Conservation (phyloP, 2,329 filamentous ascomycete species). For the Colletotrichum lini region DNA sequence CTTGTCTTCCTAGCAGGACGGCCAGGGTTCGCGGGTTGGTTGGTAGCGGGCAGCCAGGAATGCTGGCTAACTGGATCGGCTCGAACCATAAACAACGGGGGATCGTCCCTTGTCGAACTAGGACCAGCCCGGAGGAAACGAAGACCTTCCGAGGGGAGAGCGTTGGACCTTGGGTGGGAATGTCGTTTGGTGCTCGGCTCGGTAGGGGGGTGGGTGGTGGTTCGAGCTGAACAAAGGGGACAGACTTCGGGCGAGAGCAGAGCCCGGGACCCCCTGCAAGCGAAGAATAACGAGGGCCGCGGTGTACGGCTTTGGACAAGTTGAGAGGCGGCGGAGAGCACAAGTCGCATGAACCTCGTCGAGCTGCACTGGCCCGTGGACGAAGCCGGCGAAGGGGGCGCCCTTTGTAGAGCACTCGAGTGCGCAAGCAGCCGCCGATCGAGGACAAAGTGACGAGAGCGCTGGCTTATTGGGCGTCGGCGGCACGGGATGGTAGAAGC, state of each 20-base stretch:
- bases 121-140: constrained; percentile 13
- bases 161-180: constrained; percentile 1
- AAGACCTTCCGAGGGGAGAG: constrained; percentile 10
- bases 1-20: constrained; percentile 23
- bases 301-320: constrained; percentile 8
- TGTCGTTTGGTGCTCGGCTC: neutral
- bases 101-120: neutral
- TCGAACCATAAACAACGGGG: constrained; percentile 15
- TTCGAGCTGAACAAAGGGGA: constrained; percentile 32
- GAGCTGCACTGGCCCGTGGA: constrained; percentile 7
- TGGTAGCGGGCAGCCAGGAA: constrained; percentile 21
- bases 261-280: constrained; percentile 38
- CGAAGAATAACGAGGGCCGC: constrained; percentile 28
- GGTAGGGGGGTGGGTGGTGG: constrained; percentile 2
- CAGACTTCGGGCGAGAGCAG: constrained; percentile 31
- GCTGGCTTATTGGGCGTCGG: constrained; percentile 15
- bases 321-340: constrained; percentile 28
- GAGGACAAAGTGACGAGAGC: constrained; percentile 10
- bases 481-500: constrained; percentile 14
- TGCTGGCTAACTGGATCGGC: constrained; percentile 18
- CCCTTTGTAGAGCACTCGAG: constrained; percentile 19
- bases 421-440: constrained; percentile 33
- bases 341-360: constrained; percentile 34
- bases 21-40: constrained; percentile 21
- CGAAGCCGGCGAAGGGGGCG: constrained; percentile 24